A percentile compares a stretch with the other conserved stretches of the same genome.
These are phyloP conservation scores for Talaromyces thailandensis DNA, from an alignment of 495 filamentous ascomycete genomes.

Conservation along the genomic window DNA sequence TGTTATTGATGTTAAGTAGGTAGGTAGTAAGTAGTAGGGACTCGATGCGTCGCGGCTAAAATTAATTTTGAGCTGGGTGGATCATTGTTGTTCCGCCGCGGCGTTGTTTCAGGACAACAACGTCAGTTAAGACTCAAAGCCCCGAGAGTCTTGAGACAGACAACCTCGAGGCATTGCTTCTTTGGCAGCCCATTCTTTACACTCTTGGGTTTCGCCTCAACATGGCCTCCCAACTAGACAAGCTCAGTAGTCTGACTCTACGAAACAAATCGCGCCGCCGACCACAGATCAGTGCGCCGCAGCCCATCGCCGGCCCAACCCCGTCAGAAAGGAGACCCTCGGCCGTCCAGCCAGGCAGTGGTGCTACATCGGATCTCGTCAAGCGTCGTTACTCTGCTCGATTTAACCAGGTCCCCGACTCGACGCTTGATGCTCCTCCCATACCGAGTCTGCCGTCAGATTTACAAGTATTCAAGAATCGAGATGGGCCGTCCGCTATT, in stretches of 20 bases:
- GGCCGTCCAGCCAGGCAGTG: constrained; percentile 21
- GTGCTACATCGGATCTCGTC: constrained; percentile 80
- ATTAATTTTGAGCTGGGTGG: constrained; percentile 31
- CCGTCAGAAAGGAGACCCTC: constrained; percentile 17
- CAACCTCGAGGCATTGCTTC: neutral
- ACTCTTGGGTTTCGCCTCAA: neutral
- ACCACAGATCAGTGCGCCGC: constrained; percentile 74
- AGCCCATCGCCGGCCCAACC: constrained; percentile 64
- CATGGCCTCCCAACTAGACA: constrained; percentile 6
- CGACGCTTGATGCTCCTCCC: constrained; percentile 53
- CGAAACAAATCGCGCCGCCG: constrained; percentile 64
- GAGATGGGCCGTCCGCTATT: constrained; percentile 32
- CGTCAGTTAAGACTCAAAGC: neutral
- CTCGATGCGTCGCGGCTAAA: constrained; percentile 13
- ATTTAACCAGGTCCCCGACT: constrained; percentile 71
- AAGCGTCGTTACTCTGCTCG: constrained; percentile 89
- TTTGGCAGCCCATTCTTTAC: neutral
- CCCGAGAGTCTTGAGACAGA: too few relatives aligned
- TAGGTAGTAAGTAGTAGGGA: too few relatives aligned
- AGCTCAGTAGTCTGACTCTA: constrained; percentile 64
- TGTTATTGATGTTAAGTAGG: constrained; percentile 9
- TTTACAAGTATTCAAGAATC: constrained; percentile 40
- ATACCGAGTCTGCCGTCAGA: constrained; percentile 51
- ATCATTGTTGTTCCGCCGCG: constrained; percentile 34
- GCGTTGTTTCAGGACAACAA: constrained; percentile 19